Conservation (phyloP, 768 basidiomycete species). For the Phaffia australis region DNA sequence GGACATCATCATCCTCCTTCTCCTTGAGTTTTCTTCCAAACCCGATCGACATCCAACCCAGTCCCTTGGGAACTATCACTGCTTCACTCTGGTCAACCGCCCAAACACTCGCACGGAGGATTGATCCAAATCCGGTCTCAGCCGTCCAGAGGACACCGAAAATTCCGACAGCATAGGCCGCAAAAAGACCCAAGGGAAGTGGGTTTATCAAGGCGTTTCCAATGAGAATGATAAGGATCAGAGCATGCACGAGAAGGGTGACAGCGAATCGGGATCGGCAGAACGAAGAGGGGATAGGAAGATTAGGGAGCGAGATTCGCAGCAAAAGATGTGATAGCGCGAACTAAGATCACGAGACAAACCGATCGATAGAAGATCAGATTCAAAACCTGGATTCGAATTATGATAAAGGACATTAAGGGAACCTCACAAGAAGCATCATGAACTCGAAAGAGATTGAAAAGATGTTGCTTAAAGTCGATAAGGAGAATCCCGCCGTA, state of each 20-base stretch:
- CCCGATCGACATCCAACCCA: not conserved
- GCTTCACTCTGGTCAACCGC: constrained; percentile 51
- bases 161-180: constrained; percentile 51
- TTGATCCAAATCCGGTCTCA: constrained; percentile 21
- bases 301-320: constrained; percentile 55
- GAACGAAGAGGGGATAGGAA: constrained; percentile 40
- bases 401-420: not conserved
- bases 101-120: constrained; percentile 53
- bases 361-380: too few relatives aligned
- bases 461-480: constrained; percentile 43
- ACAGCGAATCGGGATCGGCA: constrained; percentile 41
- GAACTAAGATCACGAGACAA: constrained; percentile 52
- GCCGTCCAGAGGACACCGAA: constrained; percentile 30
- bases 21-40: too few relatives aligned
- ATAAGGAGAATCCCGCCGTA: constrained; percentile 47
- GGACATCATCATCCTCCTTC: too few relatives aligned
- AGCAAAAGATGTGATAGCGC: constrained; percentile 52
- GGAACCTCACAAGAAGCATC: constrained; percentile 12
- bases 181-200: constrained; percentile 38
- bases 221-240: constrained; percentile 44
- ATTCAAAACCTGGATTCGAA: constrained; percentile 42
- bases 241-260: constrained; percentile 42
- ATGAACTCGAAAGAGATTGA: constrained; percentile 25
- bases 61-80: constrained; percentile 33
- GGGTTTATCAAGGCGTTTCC: constrained; percentile 47